Conservation (phyloP, 1,284 basidiomycete species). For the Chalciporus sp. region DNA sequence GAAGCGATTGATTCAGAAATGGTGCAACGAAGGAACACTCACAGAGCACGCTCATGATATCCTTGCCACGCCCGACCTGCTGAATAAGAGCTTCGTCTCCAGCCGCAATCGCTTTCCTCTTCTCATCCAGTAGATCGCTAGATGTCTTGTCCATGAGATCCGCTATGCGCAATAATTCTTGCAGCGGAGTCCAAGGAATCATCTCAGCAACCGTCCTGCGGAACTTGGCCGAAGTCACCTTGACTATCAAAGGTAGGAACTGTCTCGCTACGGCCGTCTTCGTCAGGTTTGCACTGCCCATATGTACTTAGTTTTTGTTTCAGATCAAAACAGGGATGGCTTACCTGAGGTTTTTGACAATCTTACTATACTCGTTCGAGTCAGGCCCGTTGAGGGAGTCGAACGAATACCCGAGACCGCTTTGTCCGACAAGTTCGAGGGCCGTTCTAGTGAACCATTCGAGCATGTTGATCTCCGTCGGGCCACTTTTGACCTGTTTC, state of each 20-base stretch:
- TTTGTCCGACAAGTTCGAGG: slow-evolving; percentile 49
- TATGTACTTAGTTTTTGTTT: not conserved
- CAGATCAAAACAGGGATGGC: not conserved
- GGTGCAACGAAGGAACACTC: not conserved
- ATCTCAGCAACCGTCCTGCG: slow-evolving; percentile 44
- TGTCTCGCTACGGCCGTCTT: not conserved
- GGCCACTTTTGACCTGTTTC: slow-evolving; percentile 5
- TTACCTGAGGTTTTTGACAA: not conserved
- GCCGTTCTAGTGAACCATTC: slow-evolving; percentile 51
- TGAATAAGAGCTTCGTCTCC: slow-evolving; percentile 4
- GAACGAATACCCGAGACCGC: slow-evolving; percentile 36
- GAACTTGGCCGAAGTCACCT: slow-evolving; percentile 40
- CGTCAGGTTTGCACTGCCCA: not conserved
- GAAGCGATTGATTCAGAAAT: not conserved
- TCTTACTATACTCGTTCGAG: not conserved
- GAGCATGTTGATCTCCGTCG: slow-evolving; percentile 43
- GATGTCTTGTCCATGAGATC: slow-evolving; percentile 49
- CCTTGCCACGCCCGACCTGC: slow-evolving; percentile 32
- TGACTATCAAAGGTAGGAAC: slow-evolving; percentile 42
- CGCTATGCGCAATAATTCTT: slow-evolving; percentile 45
- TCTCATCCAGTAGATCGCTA: slow-evolving; percentile 38
- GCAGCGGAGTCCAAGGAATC: slow-evolving; percentile 40
- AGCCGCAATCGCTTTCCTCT: slow-evolving; percentile 29
- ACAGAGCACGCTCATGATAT: slow-evolving; percentile 36
- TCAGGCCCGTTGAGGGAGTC: not conserved